These are phyloP conservation scores for Endothia cerciana DNA, from an alignment of 2,329 filamentous ascomycete genomes.

Conservation along the genomic window DNA sequence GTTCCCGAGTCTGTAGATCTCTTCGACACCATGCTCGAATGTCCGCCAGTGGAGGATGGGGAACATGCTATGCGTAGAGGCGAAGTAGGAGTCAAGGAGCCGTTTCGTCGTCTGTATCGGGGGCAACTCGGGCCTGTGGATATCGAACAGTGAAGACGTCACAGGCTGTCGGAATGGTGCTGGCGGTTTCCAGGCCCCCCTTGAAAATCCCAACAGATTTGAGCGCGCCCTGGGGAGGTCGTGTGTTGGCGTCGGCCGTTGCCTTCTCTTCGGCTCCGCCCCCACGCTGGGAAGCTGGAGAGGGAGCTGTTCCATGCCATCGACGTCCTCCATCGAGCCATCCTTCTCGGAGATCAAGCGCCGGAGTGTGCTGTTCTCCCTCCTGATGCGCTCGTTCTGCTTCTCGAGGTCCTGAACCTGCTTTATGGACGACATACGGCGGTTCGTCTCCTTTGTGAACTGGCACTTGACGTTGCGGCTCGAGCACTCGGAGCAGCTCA, in stretches of 20 bases:
- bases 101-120: slow-evolving; percentile 70
- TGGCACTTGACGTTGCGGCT: slow-evolving; percentile 97
- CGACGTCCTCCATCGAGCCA: slow-evolving; percentile 42
- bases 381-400: slow-evolving; percentile 78
- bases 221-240: slow-evolving; percentile 73
- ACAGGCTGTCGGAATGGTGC: slow-evolving; percentile 65
- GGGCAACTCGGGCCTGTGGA: slow-evolving; percentile 68
- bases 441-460: slow-evolving; percentile 98
- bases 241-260: slow-evolving; percentile 62
- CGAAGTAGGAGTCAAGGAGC: slow-evolving; percentile 75
- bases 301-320: slow-evolving; percentile 51
- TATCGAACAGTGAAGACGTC: slow-evolving; percentile 50
- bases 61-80: slow-evolving; percentile 76
- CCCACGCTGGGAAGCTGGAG: slow-evolving; percentile 68
- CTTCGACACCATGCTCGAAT: slow-evolving; percentile 76
- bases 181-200: slow-evolving; percentile 80
- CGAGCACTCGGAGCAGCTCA: slow-evolving; percentile 95
- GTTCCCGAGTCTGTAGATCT: slow-evolving; percentile 70
- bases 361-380: slow-evolving; percentile 76
- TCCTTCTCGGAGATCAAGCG: slow-evolving; percentile 62
- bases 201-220: slow-evolving; percentile 74
- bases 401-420: slow-evolving; percentile 97
- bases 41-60: slow-evolving; percentile 89
- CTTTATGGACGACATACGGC: slow-evolving; percentile 99
- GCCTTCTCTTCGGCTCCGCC: slow-evolving; percentile 66